Evolutionary conservation across 768 basidiomycete genomes (phyloP), one percentile per base, ranked within the genome.

Genomic region (Heimioporus sp.): DNA sequence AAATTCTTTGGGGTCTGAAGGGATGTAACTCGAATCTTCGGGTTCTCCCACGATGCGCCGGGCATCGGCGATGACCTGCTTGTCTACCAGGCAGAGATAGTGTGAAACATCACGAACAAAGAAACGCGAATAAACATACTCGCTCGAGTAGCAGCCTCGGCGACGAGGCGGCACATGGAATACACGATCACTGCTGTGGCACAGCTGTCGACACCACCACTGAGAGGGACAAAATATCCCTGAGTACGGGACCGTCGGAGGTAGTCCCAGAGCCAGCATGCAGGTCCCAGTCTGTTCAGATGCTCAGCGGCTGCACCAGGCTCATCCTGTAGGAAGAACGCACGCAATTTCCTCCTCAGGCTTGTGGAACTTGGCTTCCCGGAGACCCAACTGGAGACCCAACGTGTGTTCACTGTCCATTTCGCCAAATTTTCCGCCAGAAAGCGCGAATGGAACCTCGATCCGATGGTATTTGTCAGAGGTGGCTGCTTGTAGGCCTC

Each of bases 251-350:
- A 98, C 40, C 97, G 84, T 35, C 97, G 81, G 30, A 99, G 82
- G 64, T 98, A 99, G 66, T 99, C 97, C 97, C 97, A 99, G n/a
- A 99, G 77, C 97, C 97, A 99, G 65, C 97, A 98, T 15, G 96
- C 97, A 8, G 97, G 97, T 5, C 97, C 97, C 3, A 98, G 75
- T 3, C 96, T 98, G 55, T 24, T 13, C 6, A 16, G 21, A 46
- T 17, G n/a, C 43, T 53, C 17, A 59, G 43, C 39, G 30, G 30
- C 37, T 2, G 12, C 13, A 17, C 1, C 12, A 31, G 19, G 19
- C 28, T 41, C 4, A 7, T 5, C 16, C 28, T 13, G 16, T 15
- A 36, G 35, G 12, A 40, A 40, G 15, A 39, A 52, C 92, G 60
- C 63, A 97, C 97, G 97, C 96, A 52, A 98, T 97, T 72, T 98